These are phyloP conservation scores for Penicillium sp. DNA, from an alignment of 2,329 filamentous ascomycete species.

Conservation along the genomic window DNA sequence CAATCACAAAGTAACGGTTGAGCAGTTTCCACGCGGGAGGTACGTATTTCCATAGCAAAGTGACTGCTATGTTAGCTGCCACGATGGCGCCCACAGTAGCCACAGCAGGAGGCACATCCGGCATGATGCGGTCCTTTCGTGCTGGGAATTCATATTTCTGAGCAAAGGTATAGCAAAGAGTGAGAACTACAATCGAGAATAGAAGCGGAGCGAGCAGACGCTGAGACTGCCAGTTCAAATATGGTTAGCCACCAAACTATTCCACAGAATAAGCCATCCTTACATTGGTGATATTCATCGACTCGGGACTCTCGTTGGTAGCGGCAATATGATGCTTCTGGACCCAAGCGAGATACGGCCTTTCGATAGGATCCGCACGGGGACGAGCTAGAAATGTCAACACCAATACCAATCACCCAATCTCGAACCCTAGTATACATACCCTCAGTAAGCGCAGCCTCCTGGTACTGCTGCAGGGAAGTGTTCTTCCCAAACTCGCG, in stretches of 20 bases:
- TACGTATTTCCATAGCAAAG: slow-evolving; percentile 50
- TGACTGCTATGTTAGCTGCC: slow-evolving; percentile 50
- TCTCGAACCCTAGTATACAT: neutral
- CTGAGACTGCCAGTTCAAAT: slow-evolving; percentile 30
- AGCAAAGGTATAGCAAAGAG: slow-evolving; percentile 45
- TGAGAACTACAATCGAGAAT: slow-evolving; percentile 39
- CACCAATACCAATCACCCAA: neutral
- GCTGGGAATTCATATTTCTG: slow-evolving; percentile 51
- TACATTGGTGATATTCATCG: slow-evolving; percentile 38
- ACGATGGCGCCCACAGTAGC: slow-evolving; percentile 54
- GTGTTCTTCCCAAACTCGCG: slow-evolving; percentile 35
- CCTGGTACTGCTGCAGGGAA: slow-evolving; percentile 37
- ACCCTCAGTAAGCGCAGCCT: slow-evolving; percentile 38
- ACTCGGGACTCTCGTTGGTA: slow-evolving; percentile 35
- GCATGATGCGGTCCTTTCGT: slow-evolving; percentile 49
- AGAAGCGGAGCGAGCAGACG: slow-evolving; percentile 49
- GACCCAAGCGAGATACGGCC: slow-evolving; percentile 43
- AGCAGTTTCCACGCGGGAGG: slow-evolving; percentile 55
- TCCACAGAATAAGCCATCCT: slow-evolving; percentile 1
- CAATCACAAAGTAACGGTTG: slow-evolving; percentile 56
- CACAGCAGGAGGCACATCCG: slow-evolving; percentile 49
- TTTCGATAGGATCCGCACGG: slow-evolving; percentile 40
- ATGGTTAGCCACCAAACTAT: neutral
- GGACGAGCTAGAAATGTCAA: slow-evolving; percentile 32
- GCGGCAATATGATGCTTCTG: slow-evolving; percentile 44